Base-by-base conservation (phyloP, 2,329 filamentous ascomycete genomes). In the Onygena corvina region DNA sequence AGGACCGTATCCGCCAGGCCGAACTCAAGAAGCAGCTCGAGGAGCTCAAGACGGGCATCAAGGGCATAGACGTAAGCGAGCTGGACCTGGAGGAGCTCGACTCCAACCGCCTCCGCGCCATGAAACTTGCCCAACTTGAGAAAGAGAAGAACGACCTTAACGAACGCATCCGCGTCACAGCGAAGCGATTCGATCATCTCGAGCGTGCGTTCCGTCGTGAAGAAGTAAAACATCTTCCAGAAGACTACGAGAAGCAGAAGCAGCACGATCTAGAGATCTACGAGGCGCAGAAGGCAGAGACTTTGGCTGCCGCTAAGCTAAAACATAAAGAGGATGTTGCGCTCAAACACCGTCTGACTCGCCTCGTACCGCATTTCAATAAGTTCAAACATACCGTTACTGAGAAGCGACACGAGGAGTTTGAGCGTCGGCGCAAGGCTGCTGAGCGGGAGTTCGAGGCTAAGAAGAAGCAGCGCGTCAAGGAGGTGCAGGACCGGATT, bases 101-200 rank as follows among this genome's bases (percentile, higher is more conserved):
- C 68, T 86, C 82, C 66, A 88, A 87, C 67, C 83, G 84, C 56
- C 85, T 98, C 59, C 89, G 92, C 65, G 84, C 86, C 58, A 84
- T 98, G 72, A 96, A 96, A 76, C 79, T 98, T 51, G 84, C 86
- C 53, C 90, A 94, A 69, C 79, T 98, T 8, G 92, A 96, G 72
- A 89, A 90, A 60, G 92, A 96, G 75, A 98, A 96, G 83, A 94
- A 90, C 62, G 88, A 92, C 63, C 81, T 95, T 58, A 86, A 85
- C 56, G 88, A 95, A 70, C 87, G 85, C 65, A 79, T 96, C 48
- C 83, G 88, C 60, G 80, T 94, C 60, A 93, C 89, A 53, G 87
- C 84, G 66, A 96, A 95, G 79, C 84, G 92, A 56, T 86, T 95
- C 60, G 92, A 98, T 64, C 90, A 98, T 70, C 73, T 98, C 59